A percentile compares a stretch with the other conserved stretches of the same genome.
Evolutionary conservation across 768 basidiomycete genomes (phyloP).

Genomic region (Naganishia friedmannii): DNA sequence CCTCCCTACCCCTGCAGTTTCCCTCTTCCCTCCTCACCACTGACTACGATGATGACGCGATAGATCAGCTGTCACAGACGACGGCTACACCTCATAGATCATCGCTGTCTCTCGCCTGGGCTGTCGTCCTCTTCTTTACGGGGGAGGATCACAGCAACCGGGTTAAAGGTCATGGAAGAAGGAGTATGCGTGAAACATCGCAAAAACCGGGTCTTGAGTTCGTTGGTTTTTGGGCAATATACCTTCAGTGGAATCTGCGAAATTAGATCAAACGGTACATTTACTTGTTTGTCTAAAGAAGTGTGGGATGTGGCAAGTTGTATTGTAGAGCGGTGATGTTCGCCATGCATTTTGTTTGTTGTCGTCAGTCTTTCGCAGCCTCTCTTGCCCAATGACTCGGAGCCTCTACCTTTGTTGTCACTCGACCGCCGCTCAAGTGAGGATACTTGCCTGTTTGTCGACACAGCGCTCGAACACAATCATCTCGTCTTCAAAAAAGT

Average conservation of each 20-base stretch:
- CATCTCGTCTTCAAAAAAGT: too few species aligned
- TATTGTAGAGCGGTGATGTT: too few species aligned
- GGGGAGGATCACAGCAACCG: neutral
- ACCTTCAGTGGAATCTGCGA: constrained; percentile 24
- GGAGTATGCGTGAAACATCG: neutral
- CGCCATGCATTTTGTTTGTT: too few species aligned
- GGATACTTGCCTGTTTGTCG: too few species aligned
- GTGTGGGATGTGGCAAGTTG: neutral
- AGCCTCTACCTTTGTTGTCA: too few species aligned
- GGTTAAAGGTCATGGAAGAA: constrained; percentile 27
- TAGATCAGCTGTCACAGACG: neutral
- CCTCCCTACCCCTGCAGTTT: too few species aligned
- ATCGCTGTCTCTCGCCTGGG: constrained; percentile 22
- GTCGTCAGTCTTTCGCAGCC: too few species aligned
- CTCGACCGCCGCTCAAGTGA: too few species aligned
- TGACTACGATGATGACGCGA: constrained; percentile 21
- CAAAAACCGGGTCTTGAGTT: constrained; percentile 28
- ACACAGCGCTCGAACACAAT: too few species aligned
- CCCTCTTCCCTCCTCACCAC: neutral
- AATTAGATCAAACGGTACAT: constrained; percentile 31
- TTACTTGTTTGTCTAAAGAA: neutral
- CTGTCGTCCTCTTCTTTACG: neutral
- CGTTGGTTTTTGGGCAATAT: constrained; percentile 20
- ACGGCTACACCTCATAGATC: constrained; percentile 2
- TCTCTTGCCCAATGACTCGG: too few species aligned